A percentile compares a stretch with the other conserved stretches of the same genome.
Conservation (phyloP, 768 basidiomycete species). For the Naematelia aurantialba region DNA sequence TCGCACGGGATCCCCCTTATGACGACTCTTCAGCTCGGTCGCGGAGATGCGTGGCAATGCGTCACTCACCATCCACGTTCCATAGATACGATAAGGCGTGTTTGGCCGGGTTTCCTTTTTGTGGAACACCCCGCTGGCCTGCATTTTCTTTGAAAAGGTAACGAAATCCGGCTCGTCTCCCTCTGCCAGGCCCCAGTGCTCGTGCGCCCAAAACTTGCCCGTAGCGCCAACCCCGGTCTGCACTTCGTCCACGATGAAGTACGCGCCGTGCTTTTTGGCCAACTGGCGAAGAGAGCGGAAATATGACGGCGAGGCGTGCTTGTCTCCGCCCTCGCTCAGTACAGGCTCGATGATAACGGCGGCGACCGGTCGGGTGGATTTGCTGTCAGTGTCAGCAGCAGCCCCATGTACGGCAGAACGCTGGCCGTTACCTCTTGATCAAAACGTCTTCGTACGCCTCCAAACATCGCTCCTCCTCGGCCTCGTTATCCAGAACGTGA, state of each 20-base stretch:
- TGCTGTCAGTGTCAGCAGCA: slow-evolving; percentile 31
- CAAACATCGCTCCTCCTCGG: slow-evolving; percentile 49
- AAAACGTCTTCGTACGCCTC: slow-evolving; percentile 46
- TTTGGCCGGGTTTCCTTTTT: slow-evolving; percentile 47
- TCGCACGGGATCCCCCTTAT: slow-evolving; percentile 51
- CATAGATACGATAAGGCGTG: slow-evolving; percentile 48
- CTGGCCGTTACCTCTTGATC: slow-evolving; percentile 28
- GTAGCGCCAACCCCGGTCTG: slow-evolving; percentile 55
- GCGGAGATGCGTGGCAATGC: not conserved
- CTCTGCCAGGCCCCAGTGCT: slow-evolving; percentile 50
- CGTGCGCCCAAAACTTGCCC: slow-evolving; percentile 54
- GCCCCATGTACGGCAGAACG: not conserved
- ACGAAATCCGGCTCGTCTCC: slow-evolving; percentile 52
- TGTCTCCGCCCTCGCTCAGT: slow-evolving; percentile 53
- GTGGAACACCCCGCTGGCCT: slow-evolving; percentile 53
- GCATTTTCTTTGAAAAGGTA: slow-evolving; percentile 54
- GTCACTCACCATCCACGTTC: slow-evolving; percentile 24
- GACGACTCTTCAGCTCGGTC: slow-evolving; percentile 38
- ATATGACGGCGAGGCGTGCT: slow-evolving; percentile 52
- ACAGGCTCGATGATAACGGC: slow-evolving; percentile 55
- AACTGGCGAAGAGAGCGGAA: slow-evolving; percentile 50
- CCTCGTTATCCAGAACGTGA: slow-evolving; percentile 48
- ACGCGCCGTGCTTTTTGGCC: slow-evolving; percentile 51
- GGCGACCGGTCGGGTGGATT: slow-evolving; percentile 50
- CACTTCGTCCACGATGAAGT: slow-evolving; percentile 53